These are phyloP conservation scores for Verticillium alfalfae DNA, from an alignment of 2,329 filamentous ascomycete genomes.

Conservation along the genomic window DNA sequence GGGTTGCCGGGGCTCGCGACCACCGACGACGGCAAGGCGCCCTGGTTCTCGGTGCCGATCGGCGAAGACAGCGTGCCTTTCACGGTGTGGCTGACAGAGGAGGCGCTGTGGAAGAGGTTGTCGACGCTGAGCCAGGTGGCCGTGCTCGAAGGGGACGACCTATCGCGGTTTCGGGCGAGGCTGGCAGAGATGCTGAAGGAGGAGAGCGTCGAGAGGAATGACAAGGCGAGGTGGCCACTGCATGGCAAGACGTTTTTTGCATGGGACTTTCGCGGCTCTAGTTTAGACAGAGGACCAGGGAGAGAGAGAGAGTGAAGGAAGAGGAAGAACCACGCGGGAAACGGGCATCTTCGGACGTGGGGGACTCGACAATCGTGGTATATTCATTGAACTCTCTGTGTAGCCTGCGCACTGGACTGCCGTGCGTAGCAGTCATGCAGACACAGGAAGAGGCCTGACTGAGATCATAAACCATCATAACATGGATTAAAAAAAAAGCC, in stretches of 20 bases:
- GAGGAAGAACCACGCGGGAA: too few relatives aligned
- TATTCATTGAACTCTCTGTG: conserved; percentile 8
- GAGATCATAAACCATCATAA: not conserved
- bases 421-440: not conserved
- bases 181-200: conserved; percentile 50
- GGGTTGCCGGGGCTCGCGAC: conserved; percentile 22
- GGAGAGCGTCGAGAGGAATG: conserved; percentile 51
- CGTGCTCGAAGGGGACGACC: conserved; percentile 46
- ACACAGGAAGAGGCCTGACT: not conserved
- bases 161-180: conserved; percentile 38
- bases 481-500: not conserved
- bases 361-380: conserved; percentile 3
- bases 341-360: not conserved
- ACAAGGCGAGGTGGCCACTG: conserved; percentile 54
- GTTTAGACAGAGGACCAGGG: not conserved
- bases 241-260: conserved; percentile 59
- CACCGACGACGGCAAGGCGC: conserved; percentile 21
- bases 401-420: not conserved
- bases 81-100: conserved; percentile 50
- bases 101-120: conserved; percentile 59
- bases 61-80: conserved; percentile 51
- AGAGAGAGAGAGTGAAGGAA: not conserved
- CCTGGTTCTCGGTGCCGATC: conserved; percentile 55
- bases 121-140: conserved; percentile 65
- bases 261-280: conserved; percentile 53